Base-by-base conservation (phyloP, 2,329 filamentous ascomycete genomes). In the Thielaviopsis musarum region DNA sequence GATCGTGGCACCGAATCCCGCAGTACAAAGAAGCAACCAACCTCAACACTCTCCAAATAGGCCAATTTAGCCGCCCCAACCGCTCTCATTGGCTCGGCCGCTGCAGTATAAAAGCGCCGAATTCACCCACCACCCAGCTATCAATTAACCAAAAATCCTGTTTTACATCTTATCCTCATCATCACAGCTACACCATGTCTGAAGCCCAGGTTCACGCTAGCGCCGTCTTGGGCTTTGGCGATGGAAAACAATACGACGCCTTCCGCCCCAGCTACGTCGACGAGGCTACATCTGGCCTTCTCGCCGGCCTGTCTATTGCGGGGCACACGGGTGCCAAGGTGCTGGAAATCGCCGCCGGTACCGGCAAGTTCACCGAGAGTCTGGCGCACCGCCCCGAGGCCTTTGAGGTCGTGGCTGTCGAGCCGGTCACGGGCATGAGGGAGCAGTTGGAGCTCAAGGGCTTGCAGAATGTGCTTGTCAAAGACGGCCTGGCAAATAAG, bases 341-440 rank as follows among this genome's bases (percentile, higher is more conserved):
- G 49, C 68, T 87, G 24, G 84, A 88, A 67, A 72, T 88, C 19
- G 84, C 78, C 1, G 81, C 83, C 2, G 84, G 84, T 0, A 87
- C 84, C 0, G 85, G 85, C 26, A 87, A 87, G 66, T 83, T 87
- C 66, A 87, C 84, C 0, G 80, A 84, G 67, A 65, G 77, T 19
- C 73, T 89, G 38, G 78, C 80, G 6, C 71, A 69, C 15, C 72
- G 83, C 30, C 71, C 75, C 0, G 85, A 88, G 69, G 66, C 70
- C 6, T 87, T 78, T 69, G 66, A 79, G 51, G 73, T 89, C 63
- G 66, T 82, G 53, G 78, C 83, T 54, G 72, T 88, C 55, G 78
- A 87, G 69, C 84, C 84, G 24, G 79, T 86, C 65, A 71, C 71
- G 59, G 76, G 74, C 5, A 89, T 89, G 85, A 74, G 84, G 48